Evolutionary conservation across 2,329 filamentous ascomycete species (phyloP), one percentile per base, ranked within the genome.

Genomic region (Catunica adiposa): DNA sequence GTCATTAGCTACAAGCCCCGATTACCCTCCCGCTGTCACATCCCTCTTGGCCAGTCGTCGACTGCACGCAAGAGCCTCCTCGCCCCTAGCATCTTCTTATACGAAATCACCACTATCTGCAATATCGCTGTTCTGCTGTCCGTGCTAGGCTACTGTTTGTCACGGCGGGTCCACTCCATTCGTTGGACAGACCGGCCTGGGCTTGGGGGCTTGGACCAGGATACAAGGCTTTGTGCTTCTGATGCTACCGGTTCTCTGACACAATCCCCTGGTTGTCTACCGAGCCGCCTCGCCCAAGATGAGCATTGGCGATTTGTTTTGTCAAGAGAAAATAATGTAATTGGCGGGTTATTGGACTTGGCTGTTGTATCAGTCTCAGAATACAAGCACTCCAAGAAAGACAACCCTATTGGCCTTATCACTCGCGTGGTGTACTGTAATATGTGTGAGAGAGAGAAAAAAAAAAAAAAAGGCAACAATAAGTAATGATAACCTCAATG

Each of bases 81-180:
- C 47, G 11, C 29, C 22, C 15, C 23, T 26, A 20, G 26, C 48
- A 26, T 3, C 29, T 2, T 31, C 48, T 17, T 51, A 51, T 20
- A 20, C 48, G 6, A 31, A 29, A 9, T 31, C 11, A 31, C 25
- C 26, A 25, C 34, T 9, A 25, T 4, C 48, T 31, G 48, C 3
- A 34, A 31, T 17, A 9, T 51, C 23, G 48, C 26, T 20, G 26
- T 54, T 47, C 8, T 29, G 7, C 3, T 20, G 53, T 34, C 53
- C 38, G 53, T 54, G 53, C 53, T 38, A 23, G 23, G 25, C 23
- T 38, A 26, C 47, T 54, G 42, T 46, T 54, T 54, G 40, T 54
- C 40, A 47, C 22, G 40, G 40, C 40, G 38, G n/a, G 38, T 26
- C 40, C 25, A 47, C 40, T 47, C 25, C 25, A 38, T 48, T 48